These are phyloP conservation scores for Arxiozyma telluris DNA, from an alignment of 1,139 yeast genomes.

Conservation along the genomic window DNA sequence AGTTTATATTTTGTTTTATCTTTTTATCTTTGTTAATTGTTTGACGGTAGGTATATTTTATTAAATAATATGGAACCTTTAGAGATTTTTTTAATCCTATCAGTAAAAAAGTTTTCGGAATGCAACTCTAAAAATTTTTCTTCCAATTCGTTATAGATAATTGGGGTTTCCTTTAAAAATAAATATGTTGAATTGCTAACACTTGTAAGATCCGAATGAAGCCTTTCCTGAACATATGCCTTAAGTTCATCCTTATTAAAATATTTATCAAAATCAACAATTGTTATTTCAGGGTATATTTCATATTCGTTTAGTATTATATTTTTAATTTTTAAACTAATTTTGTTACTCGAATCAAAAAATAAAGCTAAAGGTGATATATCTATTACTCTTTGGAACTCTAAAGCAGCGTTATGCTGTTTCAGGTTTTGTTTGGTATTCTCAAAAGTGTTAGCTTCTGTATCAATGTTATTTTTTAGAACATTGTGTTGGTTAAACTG, in stretches of 20 bases:
- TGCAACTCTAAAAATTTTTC: conserved; percentile 13
- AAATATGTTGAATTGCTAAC: conserved; percentile 17
- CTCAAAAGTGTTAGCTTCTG: background rate
- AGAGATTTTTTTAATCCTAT: conserved; percentile 12
- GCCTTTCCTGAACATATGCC: conserved; percentile 32
- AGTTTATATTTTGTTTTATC: background rate
- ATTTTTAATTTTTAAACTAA: conserved; percentile 52
- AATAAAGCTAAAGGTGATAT: conserved; percentile 21
- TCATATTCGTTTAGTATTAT: conserved; percentile 50
- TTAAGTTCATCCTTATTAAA: conserved; percentile 47
- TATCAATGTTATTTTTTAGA: conserved; percentile 4
- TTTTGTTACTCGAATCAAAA: conserved; percentile 15
- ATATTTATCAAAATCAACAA: conserved; percentile 69
- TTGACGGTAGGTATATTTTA: conserved; percentile 20
- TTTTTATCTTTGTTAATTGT: conserved; percentile 9
- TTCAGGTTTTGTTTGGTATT: no score
- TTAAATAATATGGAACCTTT: conserved; percentile 14
- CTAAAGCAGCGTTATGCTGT: conserved; percentile 7
- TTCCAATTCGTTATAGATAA: conserved; percentile 14
- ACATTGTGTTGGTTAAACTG: background rate
- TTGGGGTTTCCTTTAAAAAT: conserved; percentile 21
- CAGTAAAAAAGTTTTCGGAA: conserved; percentile 11
- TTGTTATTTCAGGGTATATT: conserved; percentile 54
- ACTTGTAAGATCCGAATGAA: conserved; percentile 5
- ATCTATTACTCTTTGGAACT: conserved; percentile 11